phyloP scores from a whole-genome alignment of 2,329 filamentous ascomycete genomes.

The Phoma sp. region DNA sequence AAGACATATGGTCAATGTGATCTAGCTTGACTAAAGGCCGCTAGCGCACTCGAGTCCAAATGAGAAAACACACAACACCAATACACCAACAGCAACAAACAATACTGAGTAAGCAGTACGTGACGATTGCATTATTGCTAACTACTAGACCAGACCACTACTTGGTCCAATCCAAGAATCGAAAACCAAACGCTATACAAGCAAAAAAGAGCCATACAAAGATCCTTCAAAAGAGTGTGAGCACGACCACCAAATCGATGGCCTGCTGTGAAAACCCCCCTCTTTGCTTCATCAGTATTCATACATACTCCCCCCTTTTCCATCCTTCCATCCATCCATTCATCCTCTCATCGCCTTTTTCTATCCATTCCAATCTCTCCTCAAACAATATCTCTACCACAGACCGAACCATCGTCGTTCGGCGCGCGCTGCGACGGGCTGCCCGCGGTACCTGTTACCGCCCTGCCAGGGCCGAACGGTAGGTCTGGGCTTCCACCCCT shows the following conservation, averaged over 20 bases:
- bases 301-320: background rate
- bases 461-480: slow-evolving; percentile 3
- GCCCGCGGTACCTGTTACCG: background rate
- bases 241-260: background rate
- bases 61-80: background rate
- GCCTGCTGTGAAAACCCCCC: background rate
- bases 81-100: no score
- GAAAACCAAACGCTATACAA: slow-evolving; percentile 1
- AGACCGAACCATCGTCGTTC: slow-evolving; percentile 12
- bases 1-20: no score
- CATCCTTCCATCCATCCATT: no score
- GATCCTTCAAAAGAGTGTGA: slow-evolving; percentile 12
- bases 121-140: slow-evolving; percentile 4
- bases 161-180: background rate
- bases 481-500: slow-evolving; percentile 11
- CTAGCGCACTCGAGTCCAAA: no score
- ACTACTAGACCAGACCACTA: background rate
- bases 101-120: no score
- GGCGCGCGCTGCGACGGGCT: background rate
- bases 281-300: background rate
- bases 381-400: background rate
- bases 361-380: background rate
- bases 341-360: no score
- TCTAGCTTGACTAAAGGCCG: no score
- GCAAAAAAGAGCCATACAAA: background rate